A percentile compares a stretch with the other conserved stretches of the same genome.
These are phyloP conservation scores for Dalbergia oliveri DNA, from an alignment of 306 rosid genomes.

Conservation along the genomic window DNA sequence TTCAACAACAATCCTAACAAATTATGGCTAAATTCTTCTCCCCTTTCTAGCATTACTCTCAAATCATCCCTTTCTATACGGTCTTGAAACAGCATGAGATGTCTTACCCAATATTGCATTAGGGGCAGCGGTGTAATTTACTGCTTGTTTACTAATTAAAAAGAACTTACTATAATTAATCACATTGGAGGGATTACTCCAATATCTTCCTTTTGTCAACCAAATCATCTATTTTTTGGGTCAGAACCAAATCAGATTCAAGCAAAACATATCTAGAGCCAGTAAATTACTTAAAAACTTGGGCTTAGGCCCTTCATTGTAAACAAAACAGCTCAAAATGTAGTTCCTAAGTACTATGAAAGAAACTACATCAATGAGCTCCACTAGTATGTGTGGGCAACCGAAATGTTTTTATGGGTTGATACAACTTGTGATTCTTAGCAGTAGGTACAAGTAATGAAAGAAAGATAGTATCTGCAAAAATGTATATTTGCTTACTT, in stretches of 20 bases:
- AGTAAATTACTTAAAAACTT: conserved; percentile 25
- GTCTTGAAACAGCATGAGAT: too few species aligned
- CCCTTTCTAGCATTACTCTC: too few species aligned
- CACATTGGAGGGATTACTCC: too few species aligned
- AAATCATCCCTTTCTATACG: too few species aligned
- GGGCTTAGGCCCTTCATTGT: conserved; percentile 28
- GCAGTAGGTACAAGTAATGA: conserved; percentile 38
- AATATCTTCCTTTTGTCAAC: background rate
- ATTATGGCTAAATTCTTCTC: too few species aligned
- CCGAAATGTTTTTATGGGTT: conserved; percentile 23
- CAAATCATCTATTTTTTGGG: too few species aligned
- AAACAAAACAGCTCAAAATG: background rate
- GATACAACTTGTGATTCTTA: conserved; percentile 45
- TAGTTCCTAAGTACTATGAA: conserved; percentile 39
- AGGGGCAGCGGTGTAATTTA: too few species aligned
- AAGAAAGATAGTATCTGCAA: conserved; percentile 54
- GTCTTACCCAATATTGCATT: too few species aligned
- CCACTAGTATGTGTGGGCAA: conserved; percentile 39
- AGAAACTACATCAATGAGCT: conserved; percentile 39
- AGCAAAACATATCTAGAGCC: conserved; percentile 11
- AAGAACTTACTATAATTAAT: too few species aligned
- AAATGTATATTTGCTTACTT: conserved; percentile 52
- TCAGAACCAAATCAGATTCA: background rate
- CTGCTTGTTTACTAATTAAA: too few species aligned
- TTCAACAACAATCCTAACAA: too few species aligned